These are phyloP conservation scores for Oldenlandia corymbosa DNA, from an alignment of 257 asterid genomes.

Conservation along the genomic window DNA sequence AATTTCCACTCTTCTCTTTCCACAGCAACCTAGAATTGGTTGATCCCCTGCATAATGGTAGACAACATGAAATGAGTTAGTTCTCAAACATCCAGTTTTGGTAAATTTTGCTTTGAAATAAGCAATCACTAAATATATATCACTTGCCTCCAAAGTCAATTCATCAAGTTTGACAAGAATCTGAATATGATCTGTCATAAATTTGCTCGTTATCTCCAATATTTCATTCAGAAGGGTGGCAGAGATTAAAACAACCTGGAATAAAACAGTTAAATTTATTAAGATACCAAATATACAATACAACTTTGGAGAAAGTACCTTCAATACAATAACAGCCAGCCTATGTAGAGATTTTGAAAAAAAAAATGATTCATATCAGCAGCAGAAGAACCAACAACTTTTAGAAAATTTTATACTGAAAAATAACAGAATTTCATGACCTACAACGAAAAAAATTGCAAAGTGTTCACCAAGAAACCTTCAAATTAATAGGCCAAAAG, in stretches of 20 bases:
- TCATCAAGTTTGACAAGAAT: slow-evolving; percentile 99
- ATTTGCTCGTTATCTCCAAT: slow-evolving; percentile 92
- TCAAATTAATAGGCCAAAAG: not conserved
- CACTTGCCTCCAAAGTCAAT: slow-evolving; percentile 82
- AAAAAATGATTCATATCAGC: not conserved
- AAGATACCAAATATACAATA: no score
- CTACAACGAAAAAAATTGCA: not conserved
- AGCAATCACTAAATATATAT: not conserved
- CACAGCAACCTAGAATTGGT: slow-evolving; percentile 95
- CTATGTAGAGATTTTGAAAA: not conserved
- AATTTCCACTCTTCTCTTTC: slow-evolving; percentile 97
- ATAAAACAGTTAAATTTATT: no score
- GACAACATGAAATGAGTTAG: not conserved
- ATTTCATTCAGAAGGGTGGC: slow-evolving; percentile 99
- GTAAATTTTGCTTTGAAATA: slow-evolving; percentile 1
- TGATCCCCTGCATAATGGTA: slow-evolving; percentile 66
- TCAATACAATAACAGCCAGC: no score
- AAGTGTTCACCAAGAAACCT: not conserved
- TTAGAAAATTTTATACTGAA: not conserved
- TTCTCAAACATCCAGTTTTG: not conserved
- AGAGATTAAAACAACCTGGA: slow-evolving; percentile 87
- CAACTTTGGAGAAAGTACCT: no score
- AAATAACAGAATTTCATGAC: not conserved
- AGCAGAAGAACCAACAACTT: not conserved
- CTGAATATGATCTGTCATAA: slow-evolving; percentile 98